Percentiles rank a stretch among this genome's conserved stretches.
phyloP scores from a whole-genome alignment of 305 asterid species.

The Solanum hybrid region DNA sequence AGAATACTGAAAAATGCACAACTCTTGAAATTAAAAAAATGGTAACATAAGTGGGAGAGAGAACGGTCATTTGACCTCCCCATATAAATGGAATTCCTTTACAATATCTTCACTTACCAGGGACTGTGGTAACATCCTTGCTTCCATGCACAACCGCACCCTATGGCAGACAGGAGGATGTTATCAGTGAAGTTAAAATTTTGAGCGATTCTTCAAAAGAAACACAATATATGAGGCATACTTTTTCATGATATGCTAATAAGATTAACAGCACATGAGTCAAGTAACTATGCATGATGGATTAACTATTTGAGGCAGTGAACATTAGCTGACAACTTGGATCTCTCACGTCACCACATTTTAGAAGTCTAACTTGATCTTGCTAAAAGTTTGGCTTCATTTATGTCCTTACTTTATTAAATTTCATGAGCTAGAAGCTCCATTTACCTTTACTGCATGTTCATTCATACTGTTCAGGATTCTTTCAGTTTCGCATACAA shows the following conservation, averaged over 20 bases:
- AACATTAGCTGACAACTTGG: background rate
- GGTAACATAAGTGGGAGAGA: background rate
- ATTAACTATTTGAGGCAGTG: background rate
- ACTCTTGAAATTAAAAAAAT: background rate
- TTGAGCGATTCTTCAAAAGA: background rate
- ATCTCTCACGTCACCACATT: background rate
- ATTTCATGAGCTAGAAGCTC: background rate
- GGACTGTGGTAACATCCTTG: slow-evolving; percentile 22
- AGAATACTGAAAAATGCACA: background rate
- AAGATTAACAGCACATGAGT: background rate
- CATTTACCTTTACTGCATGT: background rate
- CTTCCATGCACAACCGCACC: slow-evolving; percentile 26
- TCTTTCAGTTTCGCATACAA: background rate
- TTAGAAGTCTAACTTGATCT: background rate
- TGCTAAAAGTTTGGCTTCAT: background rate
- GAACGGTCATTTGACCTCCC: background rate
- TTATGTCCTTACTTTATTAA: background rate
- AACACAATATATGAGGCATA: background rate
- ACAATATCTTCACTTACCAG: slow-evolving; percentile 31
- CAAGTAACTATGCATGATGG: background rate
- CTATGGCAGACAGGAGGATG: background rate
- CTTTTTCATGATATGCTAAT: background rate
- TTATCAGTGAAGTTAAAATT: background rate
- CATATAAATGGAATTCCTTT: background rate
- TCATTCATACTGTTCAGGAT: background rate